These are phyloP conservation scores for Linnemannia hyalina DNA, from an alignment of 192 early-diverging fungal genomes.

Conservation along the genomic window DNA sequence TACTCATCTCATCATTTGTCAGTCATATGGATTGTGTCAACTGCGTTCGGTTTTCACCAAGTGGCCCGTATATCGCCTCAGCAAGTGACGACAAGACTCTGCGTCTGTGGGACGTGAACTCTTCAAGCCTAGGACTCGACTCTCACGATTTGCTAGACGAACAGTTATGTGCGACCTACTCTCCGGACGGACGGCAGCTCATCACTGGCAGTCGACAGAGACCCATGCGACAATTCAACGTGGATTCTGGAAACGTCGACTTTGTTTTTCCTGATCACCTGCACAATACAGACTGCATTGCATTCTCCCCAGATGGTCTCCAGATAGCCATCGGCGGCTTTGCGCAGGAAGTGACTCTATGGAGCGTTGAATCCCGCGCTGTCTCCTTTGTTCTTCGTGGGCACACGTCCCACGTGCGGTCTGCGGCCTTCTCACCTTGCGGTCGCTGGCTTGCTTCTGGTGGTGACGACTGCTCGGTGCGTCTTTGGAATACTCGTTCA, in stretches of 20 bases:
- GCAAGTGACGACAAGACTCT: background rate
- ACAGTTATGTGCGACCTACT: no score
- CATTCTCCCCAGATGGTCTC: no score
- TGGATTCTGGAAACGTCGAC: no score
- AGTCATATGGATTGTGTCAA: background rate
- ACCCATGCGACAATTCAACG: no score
- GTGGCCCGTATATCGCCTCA: background rate
- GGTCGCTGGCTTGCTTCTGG: background rate
- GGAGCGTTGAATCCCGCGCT: no score
- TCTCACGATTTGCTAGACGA: background rate
- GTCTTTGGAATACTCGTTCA: background rate
- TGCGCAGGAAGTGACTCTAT: no score
- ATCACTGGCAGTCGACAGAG: no score
- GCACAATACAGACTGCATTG: no score
- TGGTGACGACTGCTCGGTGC: background rate
- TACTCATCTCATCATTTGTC: background rate
- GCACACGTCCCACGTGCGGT: background rate
- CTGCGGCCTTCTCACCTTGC: background rate
- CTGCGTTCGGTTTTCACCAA: background rate
- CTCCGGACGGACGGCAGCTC: no score
- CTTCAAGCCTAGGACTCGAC: background rate
- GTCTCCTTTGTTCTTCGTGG: background rate
- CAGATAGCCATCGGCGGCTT: no score
- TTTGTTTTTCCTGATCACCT: no score
- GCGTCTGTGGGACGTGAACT: conserved; percentile 7